Evolutionary conservation across 805 yeast genomes (phyloP), one percentile per base, ranked within the genome.

Genomic region (Ogataea parapolymorpha): DNA sequence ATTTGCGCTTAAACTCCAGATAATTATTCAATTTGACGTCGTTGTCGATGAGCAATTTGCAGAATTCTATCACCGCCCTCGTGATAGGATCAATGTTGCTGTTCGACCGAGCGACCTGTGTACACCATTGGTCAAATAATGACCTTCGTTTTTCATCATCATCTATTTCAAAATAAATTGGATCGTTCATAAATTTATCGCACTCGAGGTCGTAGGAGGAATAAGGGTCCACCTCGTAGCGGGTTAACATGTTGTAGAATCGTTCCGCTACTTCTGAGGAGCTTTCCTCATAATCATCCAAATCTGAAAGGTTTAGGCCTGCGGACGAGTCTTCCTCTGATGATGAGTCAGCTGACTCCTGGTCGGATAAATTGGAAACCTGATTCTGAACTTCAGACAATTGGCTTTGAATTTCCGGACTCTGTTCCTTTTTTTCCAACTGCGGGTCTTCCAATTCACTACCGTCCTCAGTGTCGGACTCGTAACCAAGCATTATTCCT

Each of bases 1-100:
- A 46, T 30, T 49, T 48, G 7, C 62, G 38, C 39, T 55, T 58
- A 42, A 60, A 55, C 18, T 61, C 66, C 10, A 58, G 52, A 44
- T 51, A 61, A 42, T 49, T 56, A 24, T 49, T 53, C 6, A 46
- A 49, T 4, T 15, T 41, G 20, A 33, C 43, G 23, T 40, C 41
- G 36, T 30, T 42, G 15, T 42, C 18, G 35, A 11, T 31, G 17
- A 29, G 39, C 39, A 41, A 42, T 42, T 34, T 39, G 38, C 41
- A 42, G 20, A 18, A 51, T 23, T 16, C 41, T 23, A 35, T 32
- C 31, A 41, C 34, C 5, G 39, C 29, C 35, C 16, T 36, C 10
- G 39, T 39, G 32, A 32, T 44, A 4, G 39, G 44, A 15, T 44
- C 48, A 6, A 25, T 26, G 2, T 43, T 44, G 17, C 7, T 34